phyloP scores from a whole-genome alignment of 139 green algal genomes.

The Micractinium sp. region DNA sequence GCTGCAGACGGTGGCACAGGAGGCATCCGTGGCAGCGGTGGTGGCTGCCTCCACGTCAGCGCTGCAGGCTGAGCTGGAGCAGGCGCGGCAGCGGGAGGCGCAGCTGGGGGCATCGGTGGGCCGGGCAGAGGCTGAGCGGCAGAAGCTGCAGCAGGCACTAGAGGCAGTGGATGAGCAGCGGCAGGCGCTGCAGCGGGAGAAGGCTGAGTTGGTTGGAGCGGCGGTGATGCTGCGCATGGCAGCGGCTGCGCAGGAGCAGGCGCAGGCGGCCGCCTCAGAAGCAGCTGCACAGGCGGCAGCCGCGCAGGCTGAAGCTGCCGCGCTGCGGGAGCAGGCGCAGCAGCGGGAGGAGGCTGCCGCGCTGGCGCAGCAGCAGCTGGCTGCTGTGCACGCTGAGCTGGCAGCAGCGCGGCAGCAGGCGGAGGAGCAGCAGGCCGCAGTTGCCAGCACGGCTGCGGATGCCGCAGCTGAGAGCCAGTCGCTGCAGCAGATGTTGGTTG shows the following conservation, averaged over 20 bases:
- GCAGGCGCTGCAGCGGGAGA: constrained; percentile 45
- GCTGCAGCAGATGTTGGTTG: not conserved
- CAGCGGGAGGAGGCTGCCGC: not conserved
- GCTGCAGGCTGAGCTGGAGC: constrained; percentile 6
- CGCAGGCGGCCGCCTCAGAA: not conserved
- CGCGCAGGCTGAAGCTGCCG: not conserved
- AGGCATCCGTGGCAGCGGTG: not conserved
- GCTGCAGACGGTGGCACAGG: not conserved
- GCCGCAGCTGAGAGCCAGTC: not conserved
- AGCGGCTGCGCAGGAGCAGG: not conserved
- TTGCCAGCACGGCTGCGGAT: not conserved
- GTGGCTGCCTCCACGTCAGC: not conserved
- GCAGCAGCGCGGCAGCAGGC: constrained; percentile 8
- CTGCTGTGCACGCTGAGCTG: not conserved
- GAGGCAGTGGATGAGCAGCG: constrained; percentile 35
- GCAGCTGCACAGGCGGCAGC: not conserved
- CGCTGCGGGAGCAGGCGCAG: not conserved
- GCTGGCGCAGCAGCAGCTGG: not conserved
- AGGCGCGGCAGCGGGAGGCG: constrained; percentile 7
- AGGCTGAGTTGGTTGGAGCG: constrained; percentile 44
- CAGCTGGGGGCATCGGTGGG: not conserved
- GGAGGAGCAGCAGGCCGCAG: not conserved
- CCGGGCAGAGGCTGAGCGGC: not conserved
- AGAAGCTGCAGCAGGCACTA: constrained; percentile 17
- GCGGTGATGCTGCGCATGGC: constrained; percentile 19